These are phyloP conservation scores for Boletus speciosus DNA, from an alignment of 768 basidiomycete genomes.

Conservation along the genomic window DNA sequence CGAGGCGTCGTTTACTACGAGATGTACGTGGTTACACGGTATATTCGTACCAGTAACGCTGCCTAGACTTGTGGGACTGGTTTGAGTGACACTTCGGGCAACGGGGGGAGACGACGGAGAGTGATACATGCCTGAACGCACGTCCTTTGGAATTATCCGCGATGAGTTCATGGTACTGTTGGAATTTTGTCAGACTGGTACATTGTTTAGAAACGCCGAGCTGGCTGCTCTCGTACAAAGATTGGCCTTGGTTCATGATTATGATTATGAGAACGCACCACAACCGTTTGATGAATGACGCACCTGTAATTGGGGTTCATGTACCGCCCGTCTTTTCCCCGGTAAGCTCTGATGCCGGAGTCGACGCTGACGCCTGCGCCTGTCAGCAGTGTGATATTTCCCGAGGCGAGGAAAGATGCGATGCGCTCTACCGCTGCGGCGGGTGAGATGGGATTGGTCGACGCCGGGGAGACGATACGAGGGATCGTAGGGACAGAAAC, in stretches of 20 bases:
- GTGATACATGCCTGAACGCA: slow-evolving; percentile 59
- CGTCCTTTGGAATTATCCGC: slow-evolving; percentile 67
- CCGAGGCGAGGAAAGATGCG: slow-evolving; percentile 59
- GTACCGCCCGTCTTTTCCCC: slow-evolving; percentile 81
- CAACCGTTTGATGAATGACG: slow-evolving; percentile 12
- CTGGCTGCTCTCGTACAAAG: slow-evolving; percentile 35
- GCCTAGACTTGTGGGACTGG: slow-evolving; percentile 39
- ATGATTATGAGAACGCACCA: not conserved
- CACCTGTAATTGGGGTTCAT: slow-evolving; percentile 90
- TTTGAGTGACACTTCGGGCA: slow-evolving; percentile 5
- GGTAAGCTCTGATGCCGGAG: slow-evolving; percentile 92
- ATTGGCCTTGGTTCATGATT: slow-evolving; percentile 45
- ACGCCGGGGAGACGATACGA: slow-evolving; percentile 41
- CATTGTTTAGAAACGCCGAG: not conserved
- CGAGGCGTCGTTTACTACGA: too few species aligned
- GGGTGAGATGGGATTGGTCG: slow-evolving; percentile 38
- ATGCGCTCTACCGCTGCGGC: slow-evolving; percentile 59
- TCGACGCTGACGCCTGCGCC: slow-evolving; percentile 96
- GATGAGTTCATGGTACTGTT: slow-evolving; percentile 74
- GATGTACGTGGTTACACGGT: not conserved
- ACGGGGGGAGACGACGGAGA: not conserved
- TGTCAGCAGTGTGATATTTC: slow-evolving; percentile 74
- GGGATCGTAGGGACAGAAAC: slow-evolving; percentile 76
- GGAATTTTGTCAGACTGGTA: slow-evolving; percentile 9
- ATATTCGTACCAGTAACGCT: slow-evolving; percentile 71